Percentiles rank a stretch among this genome's conserved stretches.
Evolutionary conservation across 2,329 filamentous ascomycete genomes (phyloP).

Genomic region (Aspergillus chevalieri): DNA sequence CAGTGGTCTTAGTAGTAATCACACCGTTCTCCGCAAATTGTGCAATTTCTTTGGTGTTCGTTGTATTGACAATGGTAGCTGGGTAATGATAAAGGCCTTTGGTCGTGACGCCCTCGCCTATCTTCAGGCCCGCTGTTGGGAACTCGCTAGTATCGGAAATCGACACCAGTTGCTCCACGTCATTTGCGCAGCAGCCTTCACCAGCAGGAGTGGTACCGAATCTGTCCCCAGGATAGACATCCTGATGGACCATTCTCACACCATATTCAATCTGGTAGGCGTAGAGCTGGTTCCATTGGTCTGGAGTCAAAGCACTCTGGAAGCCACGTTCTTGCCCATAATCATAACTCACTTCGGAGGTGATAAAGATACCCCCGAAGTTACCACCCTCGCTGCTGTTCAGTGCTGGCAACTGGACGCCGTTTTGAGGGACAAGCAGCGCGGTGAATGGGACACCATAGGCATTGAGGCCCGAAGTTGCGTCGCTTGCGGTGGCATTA

Average conservation of each 20-base stretch:
- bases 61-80: slow-evolving; percentile 49
- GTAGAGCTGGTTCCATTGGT: slow-evolving; percentile 53
- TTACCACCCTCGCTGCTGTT: slow-evolving; percentile 49
- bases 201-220: slow-evolving; percentile 41
- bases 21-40: slow-evolving; percentile 44
- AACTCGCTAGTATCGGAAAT: slow-evolving; percentile 52
- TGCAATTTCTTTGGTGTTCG: slow-evolving; percentile 51
- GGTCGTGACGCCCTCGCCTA: slow-evolving; percentile 44
- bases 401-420: slow-evolving; percentile 47
- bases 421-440: slow-evolving; percentile 49
- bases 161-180: slow-evolving; percentile 48
- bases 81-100: slow-evolving; percentile 55
- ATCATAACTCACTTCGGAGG: slow-evolving; percentile 51
- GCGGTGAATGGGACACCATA: slow-evolving; percentile 57
- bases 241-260: slow-evolving; percentile 55
- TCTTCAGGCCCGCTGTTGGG: slow-evolving; percentile 49
- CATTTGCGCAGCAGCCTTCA: slow-evolving; percentile 43
- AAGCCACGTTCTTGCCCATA: slow-evolving; percentile 39
- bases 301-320: slow-evolving; percentile 49
- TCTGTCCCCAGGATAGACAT: slow-evolving; percentile 50
- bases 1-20: slow-evolving; percentile 39
- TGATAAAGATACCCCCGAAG: slow-evolving; percentile 54
- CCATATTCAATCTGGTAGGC: slow-evolving; percentile 54
- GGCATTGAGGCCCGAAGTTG: slow-evolving; percentile 51
- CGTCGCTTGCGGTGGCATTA: slow-evolving; percentile 42